Evolutionary conservation across 75 land plant species (phyloP).

Genomic region (Adiantum capillusveneris): DNA sequence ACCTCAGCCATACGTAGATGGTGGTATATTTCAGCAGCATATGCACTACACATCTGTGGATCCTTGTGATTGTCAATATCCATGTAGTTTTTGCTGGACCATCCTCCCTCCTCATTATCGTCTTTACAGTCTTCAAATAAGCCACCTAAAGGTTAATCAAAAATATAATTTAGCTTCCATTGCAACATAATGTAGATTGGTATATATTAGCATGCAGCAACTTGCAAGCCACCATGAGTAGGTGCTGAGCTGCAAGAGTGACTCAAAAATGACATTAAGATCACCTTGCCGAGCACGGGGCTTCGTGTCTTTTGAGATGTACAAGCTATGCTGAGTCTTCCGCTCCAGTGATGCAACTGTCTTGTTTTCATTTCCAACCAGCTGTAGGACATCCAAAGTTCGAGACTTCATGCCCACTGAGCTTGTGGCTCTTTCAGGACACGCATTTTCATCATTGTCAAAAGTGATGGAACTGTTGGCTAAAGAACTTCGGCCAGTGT

Average conservation of each 20-base stretch:
- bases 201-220: too few relatives aligned
- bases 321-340: constrained; percentile 39
- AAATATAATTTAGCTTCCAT: too few relatives aligned
- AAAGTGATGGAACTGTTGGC: not conserved
- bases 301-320: constrained; percentile 47
- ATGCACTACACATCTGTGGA: constrained; percentile 76
- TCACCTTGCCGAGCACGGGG: constrained; percentile 28
- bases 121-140: not conserved
- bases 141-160: not conserved
- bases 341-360: constrained; percentile 53
- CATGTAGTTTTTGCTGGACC: constrained; percentile 2
- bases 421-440: not conserved
- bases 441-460: constrained; percentile 14
- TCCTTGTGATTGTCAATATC: constrained; percentile 41
- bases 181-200: too few relatives aligned
- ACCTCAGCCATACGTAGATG: constrained; percentile 81
- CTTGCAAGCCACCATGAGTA: too few relatives aligned
- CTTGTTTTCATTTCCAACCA: not conserved
- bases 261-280: too few relatives aligned
- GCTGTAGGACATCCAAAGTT: not conserved
- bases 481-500: not conserved
- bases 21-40: constrained; percentile 73
- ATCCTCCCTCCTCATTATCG: constrained; percentile 1
- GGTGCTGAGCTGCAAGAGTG: too few relatives aligned
- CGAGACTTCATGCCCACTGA: not conserved